Evolutionary conservation across 345 rosid species (phyloP), one percentile per base, ranked within the genome.

Genomic region (Draba incana): DNA sequence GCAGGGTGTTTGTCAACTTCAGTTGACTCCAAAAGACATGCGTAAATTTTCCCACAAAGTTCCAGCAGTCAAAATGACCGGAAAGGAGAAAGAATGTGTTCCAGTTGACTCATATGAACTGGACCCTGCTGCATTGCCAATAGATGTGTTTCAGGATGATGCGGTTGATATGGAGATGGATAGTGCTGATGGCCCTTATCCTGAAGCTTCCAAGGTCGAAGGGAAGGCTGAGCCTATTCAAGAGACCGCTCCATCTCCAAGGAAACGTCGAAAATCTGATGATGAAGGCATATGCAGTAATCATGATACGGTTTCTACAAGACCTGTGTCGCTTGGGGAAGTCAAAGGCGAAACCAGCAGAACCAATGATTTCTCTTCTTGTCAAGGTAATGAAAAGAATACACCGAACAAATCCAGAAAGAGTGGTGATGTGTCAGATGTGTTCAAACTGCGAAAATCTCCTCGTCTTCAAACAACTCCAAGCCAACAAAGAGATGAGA

Each of bases 1-100:
- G 37, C 0, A 50, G 50, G 47, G 15, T 25, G 24, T 74, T 47
- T 28, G 37, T 2, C 68, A 60, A 57, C 37, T 52, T 74, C 72
- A 74, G 3, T 45, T 66, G 12, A 1, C 38, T 60, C n/a, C 57
- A 3, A 3, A 28, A 10, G 85, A 85, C 45, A 66, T 87, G 25
- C 81, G 57, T 66, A 81, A 86, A 61, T 94, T 94, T 80, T 87
- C 99, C 9, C 99, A 94, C 80, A 81, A 33, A 54, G 62, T 90
- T 62, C 97, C 97, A 8, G 86, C 95, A 1, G 77, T 74, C 66
- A 80, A 58, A 74, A 77, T 86, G 92, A 81, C 82, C 14, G 87
- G 92, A 48, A 64, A 66, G 53, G 99, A 91, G 84, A 64, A 86
- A 74, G 74, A 74, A 50, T 83, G 84, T 75, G 80, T 85, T 45